Percentiles rank a stretch among this genome's conserved stretches.
Conservation (phyloP, 176 grass and related monocot species). For the Secale cereale region DNA sequence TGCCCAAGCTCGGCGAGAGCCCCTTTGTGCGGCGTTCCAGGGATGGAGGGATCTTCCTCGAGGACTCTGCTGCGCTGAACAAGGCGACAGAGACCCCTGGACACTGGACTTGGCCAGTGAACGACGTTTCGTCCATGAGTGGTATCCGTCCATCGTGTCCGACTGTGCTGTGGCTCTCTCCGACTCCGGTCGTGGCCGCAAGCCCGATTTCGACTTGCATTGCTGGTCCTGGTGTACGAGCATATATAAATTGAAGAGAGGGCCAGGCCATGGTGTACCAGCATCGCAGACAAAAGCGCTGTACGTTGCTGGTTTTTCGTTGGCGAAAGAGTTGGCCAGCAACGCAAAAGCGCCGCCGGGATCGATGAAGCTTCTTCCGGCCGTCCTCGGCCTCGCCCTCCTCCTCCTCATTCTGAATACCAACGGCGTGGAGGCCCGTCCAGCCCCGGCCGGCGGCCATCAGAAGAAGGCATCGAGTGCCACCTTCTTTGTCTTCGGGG, state of each 20-base stretch:
- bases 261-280: background rate
- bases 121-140: too few species aligned
- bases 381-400: background rate
- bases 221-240: background rate
- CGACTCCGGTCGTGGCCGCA: background rate
- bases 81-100: too few species aligned
- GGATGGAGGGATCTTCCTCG: too few species aligned
- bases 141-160: too few species aligned
- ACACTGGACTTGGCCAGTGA: too few species aligned
- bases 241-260: background rate
- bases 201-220: background rate
- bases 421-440: background rate
- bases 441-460: background rate
- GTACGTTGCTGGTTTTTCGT: background rate
- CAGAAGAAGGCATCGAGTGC: background rate
- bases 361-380: background rate
- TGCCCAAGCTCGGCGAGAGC: too few species aligned
- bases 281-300: background rate
- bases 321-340: too few species aligned
- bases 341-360: too few species aligned
- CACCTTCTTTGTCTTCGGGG: slow-evolving; percentile 24
- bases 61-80: too few species aligned
- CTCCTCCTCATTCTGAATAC: background rate
- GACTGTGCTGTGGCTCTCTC: background rate
- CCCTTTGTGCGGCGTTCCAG: too few species aligned